phyloP scores from a whole-genome alignment of 139 green algal genomes.

The Monoraphidium neglectum region DNA sequence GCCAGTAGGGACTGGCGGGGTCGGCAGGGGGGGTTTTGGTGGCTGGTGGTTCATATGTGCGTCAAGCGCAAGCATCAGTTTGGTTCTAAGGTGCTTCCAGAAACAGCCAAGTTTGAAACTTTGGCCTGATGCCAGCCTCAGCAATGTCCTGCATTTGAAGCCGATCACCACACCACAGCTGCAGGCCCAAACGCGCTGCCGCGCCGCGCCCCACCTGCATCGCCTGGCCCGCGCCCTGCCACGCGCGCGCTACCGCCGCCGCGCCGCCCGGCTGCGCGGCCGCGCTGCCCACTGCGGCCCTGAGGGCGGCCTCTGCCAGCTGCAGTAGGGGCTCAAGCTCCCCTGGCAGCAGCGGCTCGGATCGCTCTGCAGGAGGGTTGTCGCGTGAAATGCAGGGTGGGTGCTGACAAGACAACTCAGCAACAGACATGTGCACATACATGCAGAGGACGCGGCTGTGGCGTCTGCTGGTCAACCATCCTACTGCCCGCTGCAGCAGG shows the following conservation, averaged over 20 bases:
- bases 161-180: neutral
- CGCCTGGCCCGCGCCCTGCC: conserved; percentile 2
- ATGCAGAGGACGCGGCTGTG: neutral
- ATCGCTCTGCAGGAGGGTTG: too few relatives aligned
- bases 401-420: too few relatives aligned
- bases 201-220: conserved; percentile 9
- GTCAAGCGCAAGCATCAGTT: too few relatives aligned
- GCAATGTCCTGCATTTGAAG: too few relatives aligned
- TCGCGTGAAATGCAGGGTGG: too few relatives aligned
- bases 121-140: neutral
- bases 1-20: neutral
- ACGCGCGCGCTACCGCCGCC: neutral
- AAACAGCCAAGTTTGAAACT: neutral
- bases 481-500: neutral
- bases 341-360: too few relatives aligned
- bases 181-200: neutral
- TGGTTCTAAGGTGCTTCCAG: neutral
- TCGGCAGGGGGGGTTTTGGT: too few relatives aligned
- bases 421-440: too few relatives aligned
- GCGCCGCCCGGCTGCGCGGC: neutral
- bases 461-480: neutral
- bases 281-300: neutral
- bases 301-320: conserved; percentile 19
- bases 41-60: too few relatives aligned
- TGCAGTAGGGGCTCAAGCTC: neutral